Conservation (phyloP, 2,329 filamentous ascomycete genomes). For the Pseudogymnoascus sp. region DNA sequence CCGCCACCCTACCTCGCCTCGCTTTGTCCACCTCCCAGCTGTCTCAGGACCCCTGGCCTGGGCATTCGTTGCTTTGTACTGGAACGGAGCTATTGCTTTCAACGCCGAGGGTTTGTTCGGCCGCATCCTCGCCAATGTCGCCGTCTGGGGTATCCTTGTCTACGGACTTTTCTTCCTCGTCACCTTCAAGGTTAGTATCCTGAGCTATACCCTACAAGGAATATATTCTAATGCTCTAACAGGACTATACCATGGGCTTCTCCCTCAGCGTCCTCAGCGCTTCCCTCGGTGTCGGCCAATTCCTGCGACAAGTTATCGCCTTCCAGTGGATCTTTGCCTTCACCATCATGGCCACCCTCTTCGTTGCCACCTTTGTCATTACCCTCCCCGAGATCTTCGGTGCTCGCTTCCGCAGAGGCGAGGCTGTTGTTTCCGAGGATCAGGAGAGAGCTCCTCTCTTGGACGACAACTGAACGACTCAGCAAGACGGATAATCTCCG, state of each 20-base stretch:
- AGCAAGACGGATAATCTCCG: neutral
- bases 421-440: constrained; percentile 38
- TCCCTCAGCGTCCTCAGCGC: constrained; percentile 64
- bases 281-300: constrained; percentile 69
- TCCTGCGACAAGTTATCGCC: constrained; percentile 62
- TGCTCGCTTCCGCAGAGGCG: constrained; percentile 37
- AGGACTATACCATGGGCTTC: constrained; percentile 70
- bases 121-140: constrained; percentile 77
- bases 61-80: constrained; percentile 81
- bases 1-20: constrained; percentile 62
- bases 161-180: constrained; percentile 71
- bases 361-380: constrained; percentile 57
- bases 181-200: constrained; percentile 53
- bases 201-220: neutral
- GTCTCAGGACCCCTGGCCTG: constrained; percentile 74
- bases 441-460: constrained; percentile 52
- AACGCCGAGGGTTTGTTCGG: constrained; percentile 57
- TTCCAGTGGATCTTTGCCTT: constrained; percentile 94
- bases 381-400: constrained; percentile 57
- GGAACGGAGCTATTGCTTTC: constrained; percentile 81
- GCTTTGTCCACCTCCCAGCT: constrained; percentile 67
- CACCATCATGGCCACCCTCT: constrained; percentile 66
- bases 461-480: constrained; percentile 31
- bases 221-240: neutral
- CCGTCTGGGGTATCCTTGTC: constrained; percentile 74